Evolutionary conservation across 2,329 filamentous ascomycete species (phyloP).

Genomic region (Ascosphaera apis): DNA sequence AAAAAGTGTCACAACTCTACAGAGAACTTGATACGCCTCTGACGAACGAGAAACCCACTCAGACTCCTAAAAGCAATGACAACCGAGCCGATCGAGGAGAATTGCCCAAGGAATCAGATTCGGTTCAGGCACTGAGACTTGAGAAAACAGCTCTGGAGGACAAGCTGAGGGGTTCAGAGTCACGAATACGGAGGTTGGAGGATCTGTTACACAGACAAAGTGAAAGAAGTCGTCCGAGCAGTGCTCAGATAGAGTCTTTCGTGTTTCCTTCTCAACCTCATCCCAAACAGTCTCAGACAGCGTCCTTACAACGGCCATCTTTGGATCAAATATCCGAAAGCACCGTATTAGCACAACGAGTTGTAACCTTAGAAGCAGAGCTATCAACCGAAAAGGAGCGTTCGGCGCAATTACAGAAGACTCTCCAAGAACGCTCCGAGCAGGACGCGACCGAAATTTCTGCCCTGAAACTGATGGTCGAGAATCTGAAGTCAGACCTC

Average conservation of each 20-base stretch:
- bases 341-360: constrained; percentile 36
- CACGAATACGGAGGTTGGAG: constrained; percentile 72
- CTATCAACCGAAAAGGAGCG: not conserved
- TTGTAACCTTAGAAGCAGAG: constrained; percentile 16
- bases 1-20: constrained; percentile 53
- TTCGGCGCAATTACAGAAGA: not conserved
- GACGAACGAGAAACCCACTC: too few species aligned
- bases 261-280: constrained; percentile 19
- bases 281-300: constrained; percentile 25
- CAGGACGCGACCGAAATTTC: not conserved
- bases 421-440: not conserved
- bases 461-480: not conserved
- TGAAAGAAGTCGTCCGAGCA: constrained; percentile 29
- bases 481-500: constrained; percentile 52
- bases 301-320: constrained; percentile 37
- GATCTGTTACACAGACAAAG: constrained; percentile 73
- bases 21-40: constrained; percentile 62
- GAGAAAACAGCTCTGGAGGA: constrained; percentile 57
- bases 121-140: constrained; percentile 52
- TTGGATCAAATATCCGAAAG: constrained; percentile 36
- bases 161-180: constrained; percentile 62
- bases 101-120: too few species aligned
- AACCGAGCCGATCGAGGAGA: too few species aligned
- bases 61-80: too few species aligned
- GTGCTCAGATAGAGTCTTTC: constrained; percentile 20